These are phyloP conservation scores for Prunus salicina DNA, from an alignment of 306 rosid genomes.

Conservation along the genomic window DNA sequence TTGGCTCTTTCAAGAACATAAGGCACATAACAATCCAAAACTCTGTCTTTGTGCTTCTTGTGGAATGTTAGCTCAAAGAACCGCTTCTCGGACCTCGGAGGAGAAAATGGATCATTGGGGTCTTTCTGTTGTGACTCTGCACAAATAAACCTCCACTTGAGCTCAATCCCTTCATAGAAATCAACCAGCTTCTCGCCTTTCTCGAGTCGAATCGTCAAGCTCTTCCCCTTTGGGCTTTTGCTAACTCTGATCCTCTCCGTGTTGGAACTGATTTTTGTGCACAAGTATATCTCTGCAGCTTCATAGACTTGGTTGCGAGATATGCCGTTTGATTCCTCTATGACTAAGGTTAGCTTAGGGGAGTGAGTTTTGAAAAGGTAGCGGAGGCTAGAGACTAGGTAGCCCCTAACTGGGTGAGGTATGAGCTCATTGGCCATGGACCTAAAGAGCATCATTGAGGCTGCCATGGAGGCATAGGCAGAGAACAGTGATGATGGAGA, in stretches of 20 bases:
- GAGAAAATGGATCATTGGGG: slow-evolving; percentile 10
- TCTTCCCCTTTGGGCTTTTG: slow-evolving; percentile 57
- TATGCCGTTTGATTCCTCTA: slow-evolving; percentile 60
- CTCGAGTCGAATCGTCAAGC: slow-evolving; percentile 50
- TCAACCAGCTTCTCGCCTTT: slow-evolving; percentile 61
- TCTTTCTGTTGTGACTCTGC: slow-evolving; percentile 36
- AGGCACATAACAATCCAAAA: slow-evolving; percentile 46
- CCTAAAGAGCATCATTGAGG: slow-evolving; percentile 63
- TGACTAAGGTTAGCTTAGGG: slow-evolving; percentile 57
- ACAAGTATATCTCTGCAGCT: slow-evolving; percentile 67
- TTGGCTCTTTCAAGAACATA: slow-evolving; percentile 47
- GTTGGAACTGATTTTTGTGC: slow-evolving; percentile 46
- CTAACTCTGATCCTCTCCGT: slow-evolving; percentile 55
- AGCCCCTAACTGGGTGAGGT: slow-evolving; percentile 59
- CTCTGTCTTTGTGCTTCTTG: slow-evolving; percentile 42
- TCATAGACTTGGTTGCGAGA: slow-evolving; percentile 64
- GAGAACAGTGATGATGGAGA: slow-evolving; percentile 75
- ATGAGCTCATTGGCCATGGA: slow-evolving; percentile 73
- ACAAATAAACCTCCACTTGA: slow-evolving; percentile 49
- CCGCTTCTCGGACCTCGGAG: slow-evolving; percentile 38
- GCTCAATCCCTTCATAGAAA: slow-evolving; percentile 29
- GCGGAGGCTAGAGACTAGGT: slow-evolving; percentile 37
- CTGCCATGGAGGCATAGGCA: slow-evolving; percentile 80
- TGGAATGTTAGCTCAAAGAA: slow-evolving; percentile 62
- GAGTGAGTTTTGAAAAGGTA: slow-evolving; percentile 47